phyloP scores from a whole-genome alignment of 1,139 yeast species.

The Candida tropicalis region DNA sequence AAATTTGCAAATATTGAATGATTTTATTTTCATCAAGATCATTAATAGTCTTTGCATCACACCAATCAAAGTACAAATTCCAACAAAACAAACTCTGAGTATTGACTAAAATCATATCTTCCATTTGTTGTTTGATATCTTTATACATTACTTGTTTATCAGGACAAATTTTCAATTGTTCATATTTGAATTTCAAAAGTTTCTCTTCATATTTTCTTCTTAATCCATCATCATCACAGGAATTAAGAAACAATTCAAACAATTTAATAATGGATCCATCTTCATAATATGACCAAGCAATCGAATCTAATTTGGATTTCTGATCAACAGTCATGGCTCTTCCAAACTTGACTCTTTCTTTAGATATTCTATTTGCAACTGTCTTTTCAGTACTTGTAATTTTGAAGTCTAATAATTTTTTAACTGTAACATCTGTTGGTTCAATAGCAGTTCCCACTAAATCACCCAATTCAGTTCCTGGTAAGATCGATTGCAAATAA shows the following conservation, averaged over 20 bases:
- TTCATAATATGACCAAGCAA: conserved; percentile 53
- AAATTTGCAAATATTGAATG: conserved; percentile 52
- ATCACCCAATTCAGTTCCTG: conserved; percentile 64
- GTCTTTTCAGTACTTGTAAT: conserved; percentile 42
- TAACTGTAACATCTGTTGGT: conserved; percentile 51
- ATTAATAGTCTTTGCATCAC: conserved; percentile 53
- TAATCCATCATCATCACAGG: conserved; percentile 61
- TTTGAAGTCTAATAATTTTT: conserved; percentile 50
- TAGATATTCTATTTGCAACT: conserved; percentile 30
- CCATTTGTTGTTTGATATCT: conserved; percentile 58
- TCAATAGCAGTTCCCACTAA: conserved; percentile 55
- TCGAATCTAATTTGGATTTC: conserved; percentile 34
- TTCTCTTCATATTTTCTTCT: conserved; percentile 65
- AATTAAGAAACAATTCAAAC: conserved; percentile 59
- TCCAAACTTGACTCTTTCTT: conserved; percentile 45
- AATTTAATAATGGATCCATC: conserved; percentile 54
- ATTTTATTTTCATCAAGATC: conserved; percentile 54
- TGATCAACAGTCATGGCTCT: conserved; percentile 35
- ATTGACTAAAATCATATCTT: conserved; percentile 72
- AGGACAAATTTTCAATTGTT: conserved; percentile 47
- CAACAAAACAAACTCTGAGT: conserved; percentile 68
- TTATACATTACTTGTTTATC: conserved; percentile 38
- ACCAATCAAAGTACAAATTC: conserved; percentile 77
- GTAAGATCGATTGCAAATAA: conserved; percentile 58
- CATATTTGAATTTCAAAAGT: conserved; percentile 58